Conservation (phyloP, 148 eudicot species). For the Polygonum aviculare region DNA sequence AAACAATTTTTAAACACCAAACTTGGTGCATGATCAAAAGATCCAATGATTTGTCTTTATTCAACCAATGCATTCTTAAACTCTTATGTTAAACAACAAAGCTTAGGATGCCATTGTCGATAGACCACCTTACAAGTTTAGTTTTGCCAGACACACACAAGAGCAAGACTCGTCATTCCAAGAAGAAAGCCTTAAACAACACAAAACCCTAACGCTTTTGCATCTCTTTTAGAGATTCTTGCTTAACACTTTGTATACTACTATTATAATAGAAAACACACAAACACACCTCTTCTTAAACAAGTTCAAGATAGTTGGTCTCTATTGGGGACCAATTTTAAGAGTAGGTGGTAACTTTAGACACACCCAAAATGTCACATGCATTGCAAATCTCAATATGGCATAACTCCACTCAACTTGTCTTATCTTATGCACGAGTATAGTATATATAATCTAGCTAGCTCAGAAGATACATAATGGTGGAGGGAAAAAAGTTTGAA, state of each 20-base stretch:
- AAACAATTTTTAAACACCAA: neutral
- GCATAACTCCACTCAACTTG: neutral
- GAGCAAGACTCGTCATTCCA: neutral
- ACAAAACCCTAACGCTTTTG: slow-evolving; percentile 6
- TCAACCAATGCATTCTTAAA: neutral
- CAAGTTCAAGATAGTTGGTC: neutral
- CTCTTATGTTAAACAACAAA: neutral
- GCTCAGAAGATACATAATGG: neutral
- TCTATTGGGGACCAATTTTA: slow-evolving; percentile 1
- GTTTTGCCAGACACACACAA: neutral
- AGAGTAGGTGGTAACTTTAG: slow-evolving; percentile 7
- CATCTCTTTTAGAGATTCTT: slow-evolving; percentile 3
- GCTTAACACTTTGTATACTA: neutral
- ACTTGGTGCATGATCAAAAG: neutral
- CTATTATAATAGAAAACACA: neutral
- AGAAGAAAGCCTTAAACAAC: slow-evolving; percentile 2
- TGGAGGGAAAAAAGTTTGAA: neutral
- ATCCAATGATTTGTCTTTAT: slow-evolving; percentile 4
- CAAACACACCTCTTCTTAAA: neutral
- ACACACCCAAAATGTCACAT: slow-evolving; percentile 10
- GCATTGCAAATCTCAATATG: slow-evolving; percentile 6
- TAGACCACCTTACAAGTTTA: slow-evolving; percentile 5
- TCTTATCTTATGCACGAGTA: neutral
- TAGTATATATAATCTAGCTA: neutral
- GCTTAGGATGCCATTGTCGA: slow-evolving; percentile 4